Conservation (phyloP, 352 stramenopile genomes). For the Phytophthora capsici region DNA sequence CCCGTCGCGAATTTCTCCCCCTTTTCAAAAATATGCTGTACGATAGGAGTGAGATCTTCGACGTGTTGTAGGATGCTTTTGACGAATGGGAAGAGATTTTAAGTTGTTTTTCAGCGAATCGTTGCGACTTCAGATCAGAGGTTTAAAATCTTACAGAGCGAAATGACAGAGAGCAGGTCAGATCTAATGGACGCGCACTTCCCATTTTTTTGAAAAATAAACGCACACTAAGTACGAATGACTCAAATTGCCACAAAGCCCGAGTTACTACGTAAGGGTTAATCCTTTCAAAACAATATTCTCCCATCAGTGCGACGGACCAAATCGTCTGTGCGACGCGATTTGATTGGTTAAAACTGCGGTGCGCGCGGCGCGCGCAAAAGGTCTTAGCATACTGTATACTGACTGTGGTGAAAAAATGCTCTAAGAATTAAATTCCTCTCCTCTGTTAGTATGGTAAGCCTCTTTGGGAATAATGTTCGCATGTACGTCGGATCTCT, state of each 20-base stretch:
- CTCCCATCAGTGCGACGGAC: background rate
- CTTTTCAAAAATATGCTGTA: constrained; percentile 21
- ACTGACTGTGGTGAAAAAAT: too few relatives aligned
- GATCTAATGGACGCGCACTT: constrained; percentile 20
- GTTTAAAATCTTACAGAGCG: constrained; percentile 4
- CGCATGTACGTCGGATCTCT: too few relatives aligned
- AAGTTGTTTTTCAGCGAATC: constrained; percentile 5
- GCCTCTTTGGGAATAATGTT: too few relatives aligned
- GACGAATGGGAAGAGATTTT: background rate
- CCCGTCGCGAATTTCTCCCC: constrained; percentile 24
- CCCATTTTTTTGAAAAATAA: constrained; percentile 14
- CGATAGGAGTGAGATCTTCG: constrained; percentile 1
- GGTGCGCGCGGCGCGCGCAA: too few relatives aligned
- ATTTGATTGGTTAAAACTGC: background rate
- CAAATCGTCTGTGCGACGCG: background rate
- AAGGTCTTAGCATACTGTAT: too few relatives aligned
- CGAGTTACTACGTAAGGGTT: too few relatives aligned
- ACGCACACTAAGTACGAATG: constrained; percentile 14
- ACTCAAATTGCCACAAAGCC: too few relatives aligned
- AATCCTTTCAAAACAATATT: too few relatives aligned
- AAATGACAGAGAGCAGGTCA: constrained; percentile 4
- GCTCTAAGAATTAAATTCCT: too few relatives aligned
- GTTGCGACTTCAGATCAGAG: background rate
- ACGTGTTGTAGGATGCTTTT: background rate
- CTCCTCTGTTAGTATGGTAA: too few relatives aligned